These are phyloP conservation scores for Comarum palustre DNA, from an alignment of 306 rosid species.

Conservation along the genomic window DNA sequence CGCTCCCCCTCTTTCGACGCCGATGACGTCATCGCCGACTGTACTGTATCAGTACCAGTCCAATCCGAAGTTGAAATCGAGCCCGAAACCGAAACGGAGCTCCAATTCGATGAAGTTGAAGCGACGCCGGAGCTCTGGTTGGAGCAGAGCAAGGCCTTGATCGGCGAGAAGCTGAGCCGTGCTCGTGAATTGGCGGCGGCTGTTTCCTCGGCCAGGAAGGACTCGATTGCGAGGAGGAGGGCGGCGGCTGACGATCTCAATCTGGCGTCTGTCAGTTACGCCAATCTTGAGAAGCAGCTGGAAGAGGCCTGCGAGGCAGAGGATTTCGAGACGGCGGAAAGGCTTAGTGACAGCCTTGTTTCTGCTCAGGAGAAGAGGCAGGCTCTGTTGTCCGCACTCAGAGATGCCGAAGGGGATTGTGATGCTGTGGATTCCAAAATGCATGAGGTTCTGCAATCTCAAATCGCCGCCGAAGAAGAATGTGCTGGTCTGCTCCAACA, in stretches of 20 bases:
- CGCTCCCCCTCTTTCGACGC: constrained; percentile 4
- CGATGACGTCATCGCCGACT: background rate
- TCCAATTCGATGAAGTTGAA: background rate
- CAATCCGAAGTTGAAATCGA: background rate
- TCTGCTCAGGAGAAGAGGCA: constrained; percentile 56
- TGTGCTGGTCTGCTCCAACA: constrained; percentile 47
- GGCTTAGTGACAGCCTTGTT: constrained; percentile 58
- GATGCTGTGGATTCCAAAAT: constrained; percentile 53
- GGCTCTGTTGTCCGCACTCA: constrained; percentile 34
- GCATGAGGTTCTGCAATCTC: constrained; percentile 52
- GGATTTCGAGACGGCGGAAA: constrained; percentile 71
- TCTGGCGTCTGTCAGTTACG: constrained; percentile 35
- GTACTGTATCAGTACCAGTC: background rate
- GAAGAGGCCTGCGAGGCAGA: constrained; percentile 80
- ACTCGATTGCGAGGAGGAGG: constrained; percentile 53
- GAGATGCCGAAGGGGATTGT: constrained; percentile 49
- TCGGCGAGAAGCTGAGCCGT: constrained; percentile 44
- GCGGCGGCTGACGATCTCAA: constrained; percentile 40
- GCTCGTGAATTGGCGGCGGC: constrained; percentile 47
- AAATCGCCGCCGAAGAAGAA: constrained; percentile 61
- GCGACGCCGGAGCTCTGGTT: constrained; percentile 37
- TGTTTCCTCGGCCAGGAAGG: constrained; percentile 56
- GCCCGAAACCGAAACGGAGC: background rate
- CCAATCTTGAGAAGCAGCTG: constrained; percentile 60
- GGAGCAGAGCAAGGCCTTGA: constrained; percentile 36